Conservation (phyloP, 23 red algal genomes). For the Gracilaria gracilis region DNA sequence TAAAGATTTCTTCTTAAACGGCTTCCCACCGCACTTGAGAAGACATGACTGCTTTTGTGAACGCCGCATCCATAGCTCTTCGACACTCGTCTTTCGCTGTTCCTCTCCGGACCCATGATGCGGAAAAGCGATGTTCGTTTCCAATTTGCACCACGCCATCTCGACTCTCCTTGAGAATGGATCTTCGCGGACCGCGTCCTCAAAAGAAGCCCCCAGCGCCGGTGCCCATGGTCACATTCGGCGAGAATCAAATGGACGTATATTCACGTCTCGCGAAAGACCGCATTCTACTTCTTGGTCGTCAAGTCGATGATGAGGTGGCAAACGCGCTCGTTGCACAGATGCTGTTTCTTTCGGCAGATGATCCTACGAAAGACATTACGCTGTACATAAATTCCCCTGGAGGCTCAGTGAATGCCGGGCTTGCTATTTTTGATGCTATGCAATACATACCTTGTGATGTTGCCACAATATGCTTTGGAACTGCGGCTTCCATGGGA, state of each 20-base stretch:
- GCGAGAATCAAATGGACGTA: conserved; percentile 94
- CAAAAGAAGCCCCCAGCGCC: conserved; percentile 77
- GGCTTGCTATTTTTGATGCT: conserved; percentile 89
- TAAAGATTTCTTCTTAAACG: no score
- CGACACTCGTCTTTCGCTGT: neutral
- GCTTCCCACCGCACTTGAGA: neutral
- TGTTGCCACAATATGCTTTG: conserved; percentile 89
- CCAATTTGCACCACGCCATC: neutral
- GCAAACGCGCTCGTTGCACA: conserved; percentile 92
- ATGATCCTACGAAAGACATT: conserved; percentile 89
- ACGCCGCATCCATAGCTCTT: neutral
- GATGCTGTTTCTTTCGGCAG: conserved; percentile 87
- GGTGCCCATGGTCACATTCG: conserved; percentile 82
- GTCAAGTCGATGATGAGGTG: conserved; percentile 92
- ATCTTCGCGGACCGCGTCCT: conserved; percentile 52
- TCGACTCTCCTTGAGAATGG: neutral
- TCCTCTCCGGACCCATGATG: neutral
- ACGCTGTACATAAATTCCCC: conserved; percentile 94
- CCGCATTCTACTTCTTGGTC: conserved; percentile 90
- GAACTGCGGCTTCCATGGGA: conserved; percentile 87
- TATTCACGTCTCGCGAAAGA: conserved; percentile 94
- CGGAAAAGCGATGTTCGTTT: neutral
- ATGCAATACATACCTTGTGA: conserved; percentile 95
- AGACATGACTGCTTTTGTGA: neutral
- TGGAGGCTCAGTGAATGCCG: conserved; percentile 84